Base-by-base conservation (phyloP, 1,284 basidiomycete genomes). In the Heterobasidion annosum region DNA sequence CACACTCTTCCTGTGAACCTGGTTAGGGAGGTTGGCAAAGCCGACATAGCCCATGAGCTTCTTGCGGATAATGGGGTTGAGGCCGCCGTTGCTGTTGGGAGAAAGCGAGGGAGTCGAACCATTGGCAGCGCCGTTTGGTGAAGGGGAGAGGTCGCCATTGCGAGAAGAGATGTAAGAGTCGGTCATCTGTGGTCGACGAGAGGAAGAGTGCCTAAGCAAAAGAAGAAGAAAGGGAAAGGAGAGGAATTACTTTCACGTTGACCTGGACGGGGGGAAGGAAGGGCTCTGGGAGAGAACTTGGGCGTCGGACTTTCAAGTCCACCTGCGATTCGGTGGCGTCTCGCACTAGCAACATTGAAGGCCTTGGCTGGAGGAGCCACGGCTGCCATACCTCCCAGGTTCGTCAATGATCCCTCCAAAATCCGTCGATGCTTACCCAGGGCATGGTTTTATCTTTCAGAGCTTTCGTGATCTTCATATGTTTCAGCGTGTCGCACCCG, bases 1-100 rank as follows among this genome's bases (percentile, higher is more conserved):
- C 56, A 96, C 88, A 65, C 93, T 95, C 77, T 94, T 93, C 71
- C 95, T 86, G 75, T 97, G 95, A 50, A 97, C 93, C 72, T 98
- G 94, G 79, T 98, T 97, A 56, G 95, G 94, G 55, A 98, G 79
- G 72, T 96, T 98, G 68, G 93, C 91, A 67, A 91, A 87, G 47
- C 84, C 84, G 55, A 95, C 91, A 68, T 91, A 93, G 64, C 91
- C 91, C 80, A 88, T 90, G 63, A 93, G 78, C 74, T 93, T 93
- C 84, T 92, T 93, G 71, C 88, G 85, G 65, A 93, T 88, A 70
- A 90, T 81, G 62, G 79, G 76, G 55, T 82, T 73, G 53, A 78
- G 46, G 57, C 68, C 73, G 56, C 73, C 59, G 6, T 68, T 67
- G 59, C 73, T 73, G 50, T 51, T 58, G 48, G 48, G 35, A 57